Evolutionary conservation across 2,329 filamentous ascomycete species (phyloP), one percentile per base, ranked within the genome.

Genomic region (Tolypocladium paradoxum): DNA sequence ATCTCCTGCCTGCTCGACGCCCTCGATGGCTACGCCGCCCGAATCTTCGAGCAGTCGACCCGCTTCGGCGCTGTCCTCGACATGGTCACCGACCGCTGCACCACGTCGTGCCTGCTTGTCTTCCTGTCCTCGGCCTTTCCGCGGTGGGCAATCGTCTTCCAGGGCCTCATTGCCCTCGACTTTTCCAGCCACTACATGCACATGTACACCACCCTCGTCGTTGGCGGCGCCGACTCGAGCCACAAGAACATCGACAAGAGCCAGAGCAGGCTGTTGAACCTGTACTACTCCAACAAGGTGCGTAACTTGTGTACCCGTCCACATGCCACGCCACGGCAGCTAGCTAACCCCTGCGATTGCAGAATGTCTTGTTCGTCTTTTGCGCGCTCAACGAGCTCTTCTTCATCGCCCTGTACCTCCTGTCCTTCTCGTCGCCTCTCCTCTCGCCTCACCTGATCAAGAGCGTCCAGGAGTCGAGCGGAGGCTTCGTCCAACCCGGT

Each of bases 1-100:
- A 75, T 99, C 55, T 97, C 92, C 29, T 97, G 93, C 69, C 81
- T 97, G 46, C 86, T 99, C 59, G 93, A 99, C 68, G 93, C 92
- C 47, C 81, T 97, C 58, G 93, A 99, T 68, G 93, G 93, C 62
- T 87, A 91, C 63, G 91, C 91, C n/a, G 93, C 93, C 54, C 63
- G 72, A 33, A 55, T 64, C 85, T 92, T 81, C 68, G 83, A 95
- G 64, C 93, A 99, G 71, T 92, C 88, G 37, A 97, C 93, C 52
- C 88, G 88, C 59, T 99, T 99, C 69, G 93, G 93, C 58, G 93
- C 92, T 34, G 92, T 99, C 35, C 79, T 99, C 58, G 93, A 99
- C 74, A 99, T 99, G 93, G 92, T 99, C 56, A 99, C 93, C 20
- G 93, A 99, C 72, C 87, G 93, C 56, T 97, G 93, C 77, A 97